Conservation (phyloP, 2,329 filamentous ascomycete genomes). For the Alternaria incomplexa region DNA sequence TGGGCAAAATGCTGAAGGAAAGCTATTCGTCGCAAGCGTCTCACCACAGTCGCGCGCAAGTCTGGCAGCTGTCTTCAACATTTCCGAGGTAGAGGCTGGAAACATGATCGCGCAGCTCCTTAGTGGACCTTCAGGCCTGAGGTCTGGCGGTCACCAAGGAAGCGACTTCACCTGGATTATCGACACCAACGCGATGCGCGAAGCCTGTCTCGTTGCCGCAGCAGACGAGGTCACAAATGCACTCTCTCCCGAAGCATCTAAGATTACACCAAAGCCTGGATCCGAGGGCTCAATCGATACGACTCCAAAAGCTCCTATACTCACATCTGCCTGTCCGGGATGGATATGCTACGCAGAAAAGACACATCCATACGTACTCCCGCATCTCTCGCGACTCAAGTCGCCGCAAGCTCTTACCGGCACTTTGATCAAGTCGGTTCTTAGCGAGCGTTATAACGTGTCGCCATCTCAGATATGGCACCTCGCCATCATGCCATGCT, state of each 20-base stretch:
- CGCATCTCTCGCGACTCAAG: constrained; percentile 88
- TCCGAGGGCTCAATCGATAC: constrained; percentile 49
- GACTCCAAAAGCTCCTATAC: constrained; percentile 66
- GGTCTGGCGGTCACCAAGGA: constrained; percentile 70
- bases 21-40: constrained; percentile 88
- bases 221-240: constrained; percentile 55
- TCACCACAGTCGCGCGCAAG: constrained; percentile 91
- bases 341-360: constrained; percentile 99
- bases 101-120: constrained; percentile 84
- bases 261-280: constrained; percentile 29
- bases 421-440: constrained; percentile 84
- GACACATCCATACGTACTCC: constrained; percentile 91
- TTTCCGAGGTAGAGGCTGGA: constrained; percentile 75
- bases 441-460: constrained; percentile 75
- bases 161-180: constrained; percentile 89
- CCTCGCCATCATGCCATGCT: constrained; percentile 95
- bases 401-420: constrained; percentile 92
- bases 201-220: constrained; percentile 75
- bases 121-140: constrained; percentile 71
- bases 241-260: constrained; percentile 34
- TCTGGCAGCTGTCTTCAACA: constrained; percentile 80
- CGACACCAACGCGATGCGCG: constrained; percentile 84
- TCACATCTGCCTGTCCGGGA: constrained; percentile 91
- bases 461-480: constrained; percentile 88
- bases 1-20: constrained; percentile 57